Percentiles rank a stretch among this genome's conserved stretches.
Evolutionary conservation across 2,329 filamentous ascomycete species (phyloP).

Genomic region (Fusarium solani-melongenae): DNA sequence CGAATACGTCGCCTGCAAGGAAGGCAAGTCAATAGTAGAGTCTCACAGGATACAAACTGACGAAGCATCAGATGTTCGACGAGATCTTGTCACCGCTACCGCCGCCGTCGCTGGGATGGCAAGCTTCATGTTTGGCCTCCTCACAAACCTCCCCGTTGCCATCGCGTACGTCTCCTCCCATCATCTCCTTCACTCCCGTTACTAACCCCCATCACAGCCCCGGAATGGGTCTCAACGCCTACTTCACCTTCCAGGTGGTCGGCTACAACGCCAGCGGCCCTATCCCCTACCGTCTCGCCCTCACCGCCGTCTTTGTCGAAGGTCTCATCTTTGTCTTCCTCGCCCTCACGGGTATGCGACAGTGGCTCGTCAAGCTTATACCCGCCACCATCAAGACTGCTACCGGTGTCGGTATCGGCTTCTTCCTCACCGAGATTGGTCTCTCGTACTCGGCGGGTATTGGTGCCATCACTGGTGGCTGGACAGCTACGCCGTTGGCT

Average conservation of each 20-base stretch:
- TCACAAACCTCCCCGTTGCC: conserved; percentile 78
- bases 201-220: conserved; percentile 56
- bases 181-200: background rate
- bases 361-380: conserved; percentile 76
- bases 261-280: conserved; percentile 67
- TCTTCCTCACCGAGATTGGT: conserved; percentile 73
- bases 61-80: conserved; percentile 64
- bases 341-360: conserved; percentile 75
- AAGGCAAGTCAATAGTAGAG: conserved; percentile 51
- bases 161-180: conserved; percentile 47
- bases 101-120: conserved; percentile 82
- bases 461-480: conserved; percentile 79
- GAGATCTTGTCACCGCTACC: conserved; percentile 85
- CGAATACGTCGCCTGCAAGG: conserved; percentile 59
- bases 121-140: conserved; percentile 80
- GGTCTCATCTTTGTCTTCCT: conserved; percentile 73
- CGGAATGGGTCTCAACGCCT: conserved; percentile 75
- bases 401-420: conserved; percentile 72
- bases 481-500: conserved; percentile 74
- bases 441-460: conserved; percentile 85
- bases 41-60: background rate
- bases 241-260: conserved; percentile 75
- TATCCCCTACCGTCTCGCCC: conserved; percentile 68
- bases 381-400: conserved; percentile 74
- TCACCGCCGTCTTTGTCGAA: conserved; percentile 73